Base-by-base conservation (phyloP, 352 stramenopile species). In the Phytopythium litorale region DNA sequence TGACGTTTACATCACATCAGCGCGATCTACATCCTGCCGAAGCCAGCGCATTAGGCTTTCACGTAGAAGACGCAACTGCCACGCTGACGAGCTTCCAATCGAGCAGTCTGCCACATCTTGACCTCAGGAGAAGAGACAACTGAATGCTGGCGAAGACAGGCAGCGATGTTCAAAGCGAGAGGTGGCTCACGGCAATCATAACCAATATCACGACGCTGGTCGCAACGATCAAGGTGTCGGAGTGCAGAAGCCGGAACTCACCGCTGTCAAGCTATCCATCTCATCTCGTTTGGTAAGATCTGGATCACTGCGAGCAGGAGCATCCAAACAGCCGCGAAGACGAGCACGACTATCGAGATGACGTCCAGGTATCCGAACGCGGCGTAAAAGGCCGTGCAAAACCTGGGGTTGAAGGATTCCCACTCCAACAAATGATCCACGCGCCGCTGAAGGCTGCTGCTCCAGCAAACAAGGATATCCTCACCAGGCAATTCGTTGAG, bases 211-310 rank as follows among this genome's bases (percentile, higher is more conserved):
- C 40, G 7, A 53, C 42, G 5, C 21, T 21, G 8, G 19, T 12
- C 16, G 35, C 25, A 11, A 53, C 33, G 4, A 45, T 53, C 5
- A 13, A 12, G 1, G 19, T 32, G 9, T 61, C 55, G 1, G 55
- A 40, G 6, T 61, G 55, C 40, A 61, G 28, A 21, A 61, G 42
- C 55, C 55, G 53, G 42, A 61, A 61, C 8, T 53, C 25, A 5
- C 42, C 55, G n/a, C 25, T 43, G 55, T 54, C 55, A 23, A 61
- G 15, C 37, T n/a, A 4, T 21, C 7, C 19, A 37, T 59, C 13
- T 38, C 21, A 52, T 60, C 15, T 37, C 38, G 35, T 59, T 59
- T 21, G 53, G 35, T 3, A 37, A 37, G 11, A 59, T 13, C n/a
- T 46, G 23, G 35, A 60, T 37, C 0, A 51, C 11, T 12, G 42